phyloP scores from a whole-genome alignment of 805 yeast species.

The Barnettozyma populi region DNA sequence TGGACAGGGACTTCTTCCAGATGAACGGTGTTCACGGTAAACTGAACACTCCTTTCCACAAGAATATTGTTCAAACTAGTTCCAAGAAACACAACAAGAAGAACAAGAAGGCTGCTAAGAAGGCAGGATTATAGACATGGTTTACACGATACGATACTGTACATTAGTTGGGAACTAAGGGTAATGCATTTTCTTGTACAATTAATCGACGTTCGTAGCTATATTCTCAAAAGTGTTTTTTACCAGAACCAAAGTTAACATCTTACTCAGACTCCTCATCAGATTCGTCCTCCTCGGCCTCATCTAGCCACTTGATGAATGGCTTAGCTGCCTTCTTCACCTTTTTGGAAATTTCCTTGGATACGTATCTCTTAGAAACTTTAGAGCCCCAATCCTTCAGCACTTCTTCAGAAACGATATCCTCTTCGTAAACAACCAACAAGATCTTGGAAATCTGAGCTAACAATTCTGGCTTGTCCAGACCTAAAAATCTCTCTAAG shows the following conservation, averaged over 20 bases:
- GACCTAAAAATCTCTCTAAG: constrained; percentile 85
- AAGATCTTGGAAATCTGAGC: constrained; percentile 75
- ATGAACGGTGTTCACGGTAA: constrained; percentile 61
- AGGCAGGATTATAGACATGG: constrained; percentile 3
- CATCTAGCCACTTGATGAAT: constrained; percentile 89
- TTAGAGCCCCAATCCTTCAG: constrained; percentile 82
- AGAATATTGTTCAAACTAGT: constrained; percentile 20
- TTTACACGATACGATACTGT: not conserved
- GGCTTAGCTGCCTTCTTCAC: constrained; percentile 96
- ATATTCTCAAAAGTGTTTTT: not conserved
- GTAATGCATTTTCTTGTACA: constrained; percentile 6
- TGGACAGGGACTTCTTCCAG: constrained; percentile 82
- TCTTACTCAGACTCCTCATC: constrained; percentile 25
- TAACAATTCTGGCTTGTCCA: constrained; percentile 68
- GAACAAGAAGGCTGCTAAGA: constrained; percentile 57
- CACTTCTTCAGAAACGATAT: constrained; percentile 78
- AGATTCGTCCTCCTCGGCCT: constrained; percentile 78
- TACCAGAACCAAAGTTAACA: not conserved
- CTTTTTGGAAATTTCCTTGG: constrained; percentile 87
- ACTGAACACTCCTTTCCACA: constrained; percentile 70
- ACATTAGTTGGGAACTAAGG: constrained; percentile 8
- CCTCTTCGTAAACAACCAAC: constrained; percentile 75
- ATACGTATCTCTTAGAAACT: constrained; percentile 88
- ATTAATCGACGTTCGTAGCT: not conserved
- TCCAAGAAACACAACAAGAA: constrained; percentile 66